Evolutionary conservation across 805 yeast species (phyloP).

Genomic region (Lachancea waltii): DNA sequence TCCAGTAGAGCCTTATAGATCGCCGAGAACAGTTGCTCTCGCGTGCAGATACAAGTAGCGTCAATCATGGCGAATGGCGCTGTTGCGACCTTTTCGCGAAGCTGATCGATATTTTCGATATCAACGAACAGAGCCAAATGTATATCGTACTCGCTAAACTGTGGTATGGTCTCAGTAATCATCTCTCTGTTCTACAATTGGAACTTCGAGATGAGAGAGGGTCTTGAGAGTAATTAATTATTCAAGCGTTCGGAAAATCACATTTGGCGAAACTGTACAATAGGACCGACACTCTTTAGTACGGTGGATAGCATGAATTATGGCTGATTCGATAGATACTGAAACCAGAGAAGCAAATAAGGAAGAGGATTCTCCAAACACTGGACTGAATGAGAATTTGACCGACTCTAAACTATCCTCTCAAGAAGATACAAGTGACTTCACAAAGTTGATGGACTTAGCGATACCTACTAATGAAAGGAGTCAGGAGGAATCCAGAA

Average conservation of each 20-base stretch:
- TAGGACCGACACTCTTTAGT: no score
- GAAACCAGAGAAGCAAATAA: background rate
- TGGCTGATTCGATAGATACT: slow-evolving; percentile 5
- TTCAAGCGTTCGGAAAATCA: no score
- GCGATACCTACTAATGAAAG: slow-evolving; percentile 5
- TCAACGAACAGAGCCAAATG: slow-evolving; percentile 40
- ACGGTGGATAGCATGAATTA: slow-evolving; percentile 1
- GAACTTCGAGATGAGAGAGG: no score
- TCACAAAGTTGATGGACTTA: slow-evolving; percentile 3
- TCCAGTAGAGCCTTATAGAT: slow-evolving; percentile 57
- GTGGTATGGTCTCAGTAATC: slow-evolving; percentile 36
- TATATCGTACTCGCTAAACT: slow-evolving; percentile 37
- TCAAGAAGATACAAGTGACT: background rate
- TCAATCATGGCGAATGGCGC: slow-evolving; percentile 63
- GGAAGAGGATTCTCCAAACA: background rate
- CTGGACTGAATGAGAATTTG: background rate
- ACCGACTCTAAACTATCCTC: background rate
- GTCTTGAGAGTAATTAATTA: no score
- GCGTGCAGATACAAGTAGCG: slow-evolving; percentile 48
- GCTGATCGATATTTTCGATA: slow-evolving; percentile 39
- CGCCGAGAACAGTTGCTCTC: slow-evolving; percentile 57
- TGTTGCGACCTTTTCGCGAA: slow-evolving; percentile 38
- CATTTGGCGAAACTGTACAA: no score
- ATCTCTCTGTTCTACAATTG: no score
- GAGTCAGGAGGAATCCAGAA: background rate